Conservation (phyloP, 2,329 filamentous ascomycete genomes). For the Fusarium pininemorale region DNA sequence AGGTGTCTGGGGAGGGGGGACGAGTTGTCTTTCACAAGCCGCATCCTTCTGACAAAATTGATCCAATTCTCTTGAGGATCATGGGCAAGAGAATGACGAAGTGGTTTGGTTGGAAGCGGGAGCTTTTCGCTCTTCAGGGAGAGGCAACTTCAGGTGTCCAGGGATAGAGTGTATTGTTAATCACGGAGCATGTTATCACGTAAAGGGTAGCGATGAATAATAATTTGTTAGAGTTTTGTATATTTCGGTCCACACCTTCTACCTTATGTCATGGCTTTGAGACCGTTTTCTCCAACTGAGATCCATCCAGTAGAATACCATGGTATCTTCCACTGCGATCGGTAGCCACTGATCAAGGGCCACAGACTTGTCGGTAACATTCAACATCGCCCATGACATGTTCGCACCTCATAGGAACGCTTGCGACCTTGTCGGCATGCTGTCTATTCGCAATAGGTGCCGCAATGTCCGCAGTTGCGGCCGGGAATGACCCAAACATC, state of each 20-base stretch:
- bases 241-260: not conserved
- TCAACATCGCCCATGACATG: not conserved
- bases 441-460: not conserved
- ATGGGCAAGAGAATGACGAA: not conserved
- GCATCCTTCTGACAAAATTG: not conserved
- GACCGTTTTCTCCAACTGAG: too few species aligned
- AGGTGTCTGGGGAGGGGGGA: not conserved
- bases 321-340: too few species aligned
- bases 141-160: fast-evolving
- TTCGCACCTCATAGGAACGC: not conserved
- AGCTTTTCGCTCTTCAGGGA: not conserved
- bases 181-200: not conserved
- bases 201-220: not conserved
- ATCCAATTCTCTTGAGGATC: fast-evolving
- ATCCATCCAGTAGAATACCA: too few species aligned
- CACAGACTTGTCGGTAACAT: fast-evolving
- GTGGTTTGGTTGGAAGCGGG: not conserved
- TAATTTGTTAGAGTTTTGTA: not conserved
- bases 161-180: fast-evolving
- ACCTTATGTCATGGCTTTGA: too few species aligned
- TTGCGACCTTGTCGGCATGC: fast-evolving
- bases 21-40: not conserved
- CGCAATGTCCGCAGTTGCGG: not conserved
- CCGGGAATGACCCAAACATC: not conserved
- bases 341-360: fast-evolving